A percentile compares a stretch with the other conserved stretches of the same genome.
Evolutionary conservation across 2,329 filamentous ascomycete species (phyloP).

Genomic region (Epichloe scottii): DNA sequence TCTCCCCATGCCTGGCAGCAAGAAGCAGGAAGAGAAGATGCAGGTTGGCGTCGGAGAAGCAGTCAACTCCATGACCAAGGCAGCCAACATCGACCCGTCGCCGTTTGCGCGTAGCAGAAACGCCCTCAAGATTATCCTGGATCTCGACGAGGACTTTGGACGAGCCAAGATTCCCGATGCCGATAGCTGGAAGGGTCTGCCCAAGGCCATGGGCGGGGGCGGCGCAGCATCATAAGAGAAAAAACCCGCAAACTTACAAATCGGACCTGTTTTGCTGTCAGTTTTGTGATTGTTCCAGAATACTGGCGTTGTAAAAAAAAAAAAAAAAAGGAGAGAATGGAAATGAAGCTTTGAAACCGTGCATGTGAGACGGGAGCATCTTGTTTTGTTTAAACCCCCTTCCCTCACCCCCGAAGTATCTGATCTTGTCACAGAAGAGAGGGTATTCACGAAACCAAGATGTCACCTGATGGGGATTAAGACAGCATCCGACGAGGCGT

Average conservation of each 20-base stretch:
- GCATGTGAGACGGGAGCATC: too few species aligned
- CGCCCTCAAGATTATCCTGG: constrained; percentile 88
- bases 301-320: too few species aligned
- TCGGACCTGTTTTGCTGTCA: too few species aligned
- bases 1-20: constrained; percentile 61
- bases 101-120: constrained; percentile 60
- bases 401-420: too few species aligned
- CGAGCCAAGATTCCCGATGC: constrained; percentile 48
- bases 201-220: constrained; percentile 33
- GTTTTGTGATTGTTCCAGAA: too few species aligned
- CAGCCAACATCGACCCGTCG: constrained; percentile 25
- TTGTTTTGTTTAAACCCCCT: too few species aligned
- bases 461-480: too few species aligned
- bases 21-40: constrained; percentile 36
- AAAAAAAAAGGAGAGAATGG: too few species aligned
- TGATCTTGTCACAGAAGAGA: too few species aligned
- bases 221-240: constrained; percentile 10
- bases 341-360: too few species aligned
- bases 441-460: too few species aligned
- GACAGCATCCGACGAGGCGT: too few species aligned
- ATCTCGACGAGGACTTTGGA: constrained; percentile 89
- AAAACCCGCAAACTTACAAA: background rate
- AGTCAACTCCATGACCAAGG: constrained; percentile 29
- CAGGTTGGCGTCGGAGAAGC: constrained; percentile 51
- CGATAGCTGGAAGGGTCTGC: constrained; percentile 40